Percentiles rank a stretch among this genome's conserved stretches.
Evolutionary conservation across 2,329 filamentous ascomycete species (phyloP).

Genomic region (Clonostachys rhizophaga): DNA sequence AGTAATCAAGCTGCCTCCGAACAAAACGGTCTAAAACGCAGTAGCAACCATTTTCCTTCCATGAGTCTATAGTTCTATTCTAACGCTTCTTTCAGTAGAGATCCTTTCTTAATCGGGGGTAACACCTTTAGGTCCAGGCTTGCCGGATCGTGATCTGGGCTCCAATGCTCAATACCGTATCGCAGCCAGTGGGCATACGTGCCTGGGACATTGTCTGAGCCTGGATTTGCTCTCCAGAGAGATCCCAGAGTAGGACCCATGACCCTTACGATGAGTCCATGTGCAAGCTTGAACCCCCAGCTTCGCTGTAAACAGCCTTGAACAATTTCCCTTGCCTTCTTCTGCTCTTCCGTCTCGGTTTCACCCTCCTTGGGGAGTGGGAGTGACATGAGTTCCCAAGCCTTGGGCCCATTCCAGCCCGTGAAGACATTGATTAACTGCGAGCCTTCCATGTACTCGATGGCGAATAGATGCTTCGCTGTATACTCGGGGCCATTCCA

Average conservation of each 20-base stretch:
- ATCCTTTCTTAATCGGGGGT: constrained; percentile 31
- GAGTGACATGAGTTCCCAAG: constrained; percentile 42
- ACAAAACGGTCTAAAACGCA: too few species aligned
- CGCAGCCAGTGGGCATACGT: constrained; percentile 53
- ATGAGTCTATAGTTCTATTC: background rate
- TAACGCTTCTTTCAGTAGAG: constrained; percentile 5
- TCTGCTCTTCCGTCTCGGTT: constrained; percentile 31
- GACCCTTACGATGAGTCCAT: constrained; percentile 46
- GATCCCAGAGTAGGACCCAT: constrained; percentile 45
- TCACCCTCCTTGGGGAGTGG: constrained; percentile 24
- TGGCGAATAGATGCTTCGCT: constrained; percentile 39
- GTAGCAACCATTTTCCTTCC: background rate
- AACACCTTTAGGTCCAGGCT: constrained; percentile 22
- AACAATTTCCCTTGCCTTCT: constrained; percentile 41
- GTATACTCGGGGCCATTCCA: constrained; percentile 52
- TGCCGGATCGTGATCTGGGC: constrained; percentile 31
- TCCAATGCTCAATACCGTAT: constrained; percentile 41
- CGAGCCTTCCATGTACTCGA: constrained; percentile 43
- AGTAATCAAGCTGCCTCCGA: too few species aligned
- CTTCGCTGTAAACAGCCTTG: constrained; percentile 41
- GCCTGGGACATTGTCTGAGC: constrained; percentile 39
- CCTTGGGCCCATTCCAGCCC: constrained; percentile 40
- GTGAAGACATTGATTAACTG: constrained; percentile 50
- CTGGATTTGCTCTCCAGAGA: constrained; percentile 44
- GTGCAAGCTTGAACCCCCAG: constrained; percentile 51